A percentile compares a stretch with the other conserved stretches of the same genome.
Conservation (phyloP, 495 filamentous ascomycete species). For the Trichoderma gamsii region DNA sequence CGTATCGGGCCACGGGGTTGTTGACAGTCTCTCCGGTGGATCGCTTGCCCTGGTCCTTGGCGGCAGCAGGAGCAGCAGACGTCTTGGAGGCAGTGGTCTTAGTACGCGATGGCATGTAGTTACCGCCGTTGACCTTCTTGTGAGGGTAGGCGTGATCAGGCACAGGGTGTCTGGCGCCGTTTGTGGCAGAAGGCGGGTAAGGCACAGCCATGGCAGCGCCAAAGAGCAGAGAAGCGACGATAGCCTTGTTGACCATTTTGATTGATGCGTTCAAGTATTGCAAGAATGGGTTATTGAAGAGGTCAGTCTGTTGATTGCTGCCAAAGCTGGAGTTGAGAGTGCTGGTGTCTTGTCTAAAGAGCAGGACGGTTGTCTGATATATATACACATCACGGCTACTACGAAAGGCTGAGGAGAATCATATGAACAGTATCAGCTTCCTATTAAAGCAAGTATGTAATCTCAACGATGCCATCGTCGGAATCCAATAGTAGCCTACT, state of each 20-base stretch:
- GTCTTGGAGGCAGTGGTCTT: not conserved
- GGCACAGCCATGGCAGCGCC: slow-evolving; percentile 10
- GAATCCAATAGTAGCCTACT: not conserved
- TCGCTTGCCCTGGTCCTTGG: not conserved
- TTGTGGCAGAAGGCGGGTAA: slow-evolving; percentile 1
- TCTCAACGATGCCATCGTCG: not conserved
- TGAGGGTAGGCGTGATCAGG: not conserved
- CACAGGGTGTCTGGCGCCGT: not conserved
- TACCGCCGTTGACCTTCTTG: slow-evolving; percentile 12
- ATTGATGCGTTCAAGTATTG: not conserved
- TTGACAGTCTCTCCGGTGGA: not conserved
- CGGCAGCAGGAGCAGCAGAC: not conserved
- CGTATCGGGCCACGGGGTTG: not conserved
- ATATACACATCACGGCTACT: not conserved
- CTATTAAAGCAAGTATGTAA: not conserved
- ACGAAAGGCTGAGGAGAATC: not conserved
- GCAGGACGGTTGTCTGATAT: not conserved
- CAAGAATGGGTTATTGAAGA: not conserved
- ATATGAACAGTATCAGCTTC: not conserved
- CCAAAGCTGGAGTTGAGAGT: not conserved
- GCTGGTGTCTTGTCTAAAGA: not conserved
- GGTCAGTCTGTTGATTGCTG: not conserved
- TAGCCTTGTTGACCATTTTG: slow-evolving; percentile 13
- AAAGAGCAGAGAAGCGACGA: slow-evolving; percentile 4
- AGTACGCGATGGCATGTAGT: not conserved